Evolutionary conservation across 257 asterid genomes (phyloP), one percentile per base, ranked within the genome.

Genomic region (Rhazya stricta): DNA sequence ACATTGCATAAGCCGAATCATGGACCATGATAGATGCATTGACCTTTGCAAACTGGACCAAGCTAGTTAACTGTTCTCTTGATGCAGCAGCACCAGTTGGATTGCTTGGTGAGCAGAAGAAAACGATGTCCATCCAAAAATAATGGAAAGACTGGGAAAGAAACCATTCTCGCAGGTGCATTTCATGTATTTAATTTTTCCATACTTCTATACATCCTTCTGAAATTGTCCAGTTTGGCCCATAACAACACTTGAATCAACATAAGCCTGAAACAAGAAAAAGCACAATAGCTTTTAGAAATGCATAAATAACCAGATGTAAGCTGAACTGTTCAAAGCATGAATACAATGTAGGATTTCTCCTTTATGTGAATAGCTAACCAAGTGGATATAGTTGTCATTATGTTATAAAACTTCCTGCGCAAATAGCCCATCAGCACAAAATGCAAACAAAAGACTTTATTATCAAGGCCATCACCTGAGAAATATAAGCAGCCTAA

Each of bases 1-100:
- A 95, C 99, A 91, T 87, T 23, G 98, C 98, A 85, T 95, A 95
- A n/a, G 98, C 98, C 70, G 99, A 94, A 87, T 94, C 99, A 77
- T 88, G 91, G 76, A 92, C 90, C 51, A 94, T 85, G 84, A 94
- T 91, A 16, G 99, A 94, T 30, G 97, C 99, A 81, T 94, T 94
- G 74, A 86, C 84, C 85, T 90, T 92, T 53, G 99, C 99, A 69
- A 91, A 92, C 73, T 86, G 86, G 56, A 92, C 99, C 81, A 95
- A 89, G 77, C 77, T 86, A 77, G 97, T 91, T 69, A 95, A 89
- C 77, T 95, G 96, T 74, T 92, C 97, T 84, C 97, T 81, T 69
- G 98, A 89, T 77, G 98, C 98, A 82, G 94, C 88, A 71, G 87
- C 84, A 82, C 99, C 99, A 68, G 98, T 95, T 13, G 99, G 98